Conservation (phyloP, 2,329 filamentous ascomycete species). For the Tolypocladium pustulatum region DNA sequence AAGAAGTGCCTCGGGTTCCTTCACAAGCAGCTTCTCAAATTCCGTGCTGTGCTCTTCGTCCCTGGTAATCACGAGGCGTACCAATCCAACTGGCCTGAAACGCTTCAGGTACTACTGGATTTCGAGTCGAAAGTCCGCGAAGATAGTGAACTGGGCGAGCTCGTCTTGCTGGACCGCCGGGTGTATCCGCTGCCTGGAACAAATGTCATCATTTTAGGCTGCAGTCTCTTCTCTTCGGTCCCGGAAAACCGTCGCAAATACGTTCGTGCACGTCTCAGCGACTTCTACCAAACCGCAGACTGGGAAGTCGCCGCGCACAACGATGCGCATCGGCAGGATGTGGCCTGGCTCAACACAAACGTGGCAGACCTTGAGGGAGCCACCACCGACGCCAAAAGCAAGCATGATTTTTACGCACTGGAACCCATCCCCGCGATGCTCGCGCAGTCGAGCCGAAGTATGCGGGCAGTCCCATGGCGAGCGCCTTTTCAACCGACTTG, state of each 20-base stretch:
- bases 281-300: slow-evolving; percentile 36
- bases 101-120: slow-evolving; percentile 14
- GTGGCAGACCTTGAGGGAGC: slow-evolving; percentile 15
- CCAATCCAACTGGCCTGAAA: slow-evolving; percentile 23
- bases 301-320: slow-evolving; percentile 29
- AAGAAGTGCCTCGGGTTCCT: slow-evolving; percentile 33
- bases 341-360: slow-evolving; percentile 31
- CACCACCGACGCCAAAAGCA: slow-evolving; percentile 12
- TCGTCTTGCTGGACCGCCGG: slow-evolving; percentile 26
- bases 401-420: slow-evolving; percentile 32
- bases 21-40: slow-evolving; percentile 33
- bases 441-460: slow-evolving; percentile 24
- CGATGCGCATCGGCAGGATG: slow-evolving; percentile 23
- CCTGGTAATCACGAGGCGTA: slow-evolving; percentile 49
- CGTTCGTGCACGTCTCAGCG: slow-evolving; percentile 35
- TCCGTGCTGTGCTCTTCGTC: slow-evolving; percentile 39
- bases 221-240: slow-evolving; percentile 38
- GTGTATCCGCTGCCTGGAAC: slow-evolving; percentile 12
- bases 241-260: slow-evolving; percentile 20
- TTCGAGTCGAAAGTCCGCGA: slow-evolving; percentile 18
- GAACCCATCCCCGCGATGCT: slow-evolving; percentile 24
- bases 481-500: slow-evolving; percentile 30
- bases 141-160: slow-evolving; percentile 20
- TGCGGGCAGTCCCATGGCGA: slow-evolving; percentile 12
- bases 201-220: slow-evolving; percentile 21